Evolutionary conservation across 768 basidiomycete species (phyloP).

Genomic region (Omphalotus guepiniiformis): DNA sequence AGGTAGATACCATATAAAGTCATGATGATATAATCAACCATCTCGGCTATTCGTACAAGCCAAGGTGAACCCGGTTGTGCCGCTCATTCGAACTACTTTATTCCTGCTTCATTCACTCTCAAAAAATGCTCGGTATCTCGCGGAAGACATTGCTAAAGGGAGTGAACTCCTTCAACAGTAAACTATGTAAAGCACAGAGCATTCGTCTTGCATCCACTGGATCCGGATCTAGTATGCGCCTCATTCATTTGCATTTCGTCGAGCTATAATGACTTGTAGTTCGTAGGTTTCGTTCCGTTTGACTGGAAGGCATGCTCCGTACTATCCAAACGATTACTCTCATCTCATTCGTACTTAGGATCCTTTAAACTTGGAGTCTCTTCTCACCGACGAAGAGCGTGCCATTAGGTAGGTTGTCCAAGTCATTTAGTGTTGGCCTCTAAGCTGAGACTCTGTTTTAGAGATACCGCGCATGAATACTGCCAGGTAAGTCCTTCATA

Average conservation of each 20-base stretch:
- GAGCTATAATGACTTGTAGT: background rate
- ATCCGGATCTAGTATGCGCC: constrained; percentile 8
- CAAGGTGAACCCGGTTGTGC: too few species aligned
- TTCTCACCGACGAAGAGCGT: constrained; percentile 86
- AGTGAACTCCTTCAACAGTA: background rate
- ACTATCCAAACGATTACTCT: background rate
- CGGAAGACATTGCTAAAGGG: background rate
- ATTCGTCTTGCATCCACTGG: constrained; percentile 5
- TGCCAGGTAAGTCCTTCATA: constrained; percentile 55
- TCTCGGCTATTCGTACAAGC: background rate
- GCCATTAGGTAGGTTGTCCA: constrained; percentile 64
- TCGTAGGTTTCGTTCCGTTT: constrained; percentile 35
- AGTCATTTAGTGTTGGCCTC: constrained; percentile 1
- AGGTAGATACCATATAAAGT: background rate
- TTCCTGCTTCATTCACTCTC: background rate
- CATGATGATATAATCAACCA: background rate
- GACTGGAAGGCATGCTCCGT: constrained; percentile 36
- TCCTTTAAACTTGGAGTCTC: constrained; percentile 71
- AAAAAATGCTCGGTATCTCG: constrained; percentile 2
- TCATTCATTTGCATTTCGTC: background rate
- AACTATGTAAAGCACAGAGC: background rate
- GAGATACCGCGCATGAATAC: constrained; percentile 75
- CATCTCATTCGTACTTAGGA: constrained; percentile 51
- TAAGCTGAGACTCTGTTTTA: constrained; percentile 23
- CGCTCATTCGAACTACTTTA: background rate